Evolutionary conservation across 176 grass and related monocot genomes (phyloP).

Genomic region (Chrysopogon serrulatus): DNA sequence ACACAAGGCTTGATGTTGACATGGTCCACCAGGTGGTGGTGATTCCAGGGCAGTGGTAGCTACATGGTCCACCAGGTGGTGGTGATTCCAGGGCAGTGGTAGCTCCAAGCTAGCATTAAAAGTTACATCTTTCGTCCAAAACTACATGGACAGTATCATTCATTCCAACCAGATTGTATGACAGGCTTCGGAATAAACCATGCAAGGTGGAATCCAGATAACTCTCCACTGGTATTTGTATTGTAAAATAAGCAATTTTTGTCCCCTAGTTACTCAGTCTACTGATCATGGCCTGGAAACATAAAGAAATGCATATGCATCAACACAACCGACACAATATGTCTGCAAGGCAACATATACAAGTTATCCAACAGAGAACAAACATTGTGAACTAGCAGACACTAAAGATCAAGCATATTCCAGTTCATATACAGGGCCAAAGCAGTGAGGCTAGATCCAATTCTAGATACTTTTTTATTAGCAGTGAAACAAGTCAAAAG

Average conservation of each 20-base stretch:
- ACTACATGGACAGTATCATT: not conserved
- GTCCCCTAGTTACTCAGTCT: not conserved
- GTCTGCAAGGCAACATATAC: not conserved
- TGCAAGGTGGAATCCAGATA: not conserved
- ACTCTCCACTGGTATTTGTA: not conserved
- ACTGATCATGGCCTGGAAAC: not conserved
- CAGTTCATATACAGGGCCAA: not conserved
- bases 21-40: not conserved
- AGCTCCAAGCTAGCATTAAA: not conserved
- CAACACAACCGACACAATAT: not conserved
- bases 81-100: not conserved
- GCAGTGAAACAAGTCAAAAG: not conserved
- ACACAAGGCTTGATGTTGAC: slow-evolving; percentile 6
- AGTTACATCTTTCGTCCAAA: not conserved
- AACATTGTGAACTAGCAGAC: not conserved
- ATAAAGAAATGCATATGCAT: not conserved
- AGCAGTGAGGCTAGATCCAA: not conserved
- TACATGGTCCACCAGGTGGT: not conserved
- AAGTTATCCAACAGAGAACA: not conserved
- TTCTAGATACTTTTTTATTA: not conserved
- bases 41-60: not conserved
- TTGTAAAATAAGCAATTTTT: not conserved
- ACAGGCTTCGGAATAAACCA: not conserved
- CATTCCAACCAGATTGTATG: not conserved
- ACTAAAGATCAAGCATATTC: not conserved